Evolutionary conservation across 495 filamentous ascomycete genomes (phyloP), one percentile per base, ranked within the genome.

Genomic region (Podospora appendiculata): DNA sequence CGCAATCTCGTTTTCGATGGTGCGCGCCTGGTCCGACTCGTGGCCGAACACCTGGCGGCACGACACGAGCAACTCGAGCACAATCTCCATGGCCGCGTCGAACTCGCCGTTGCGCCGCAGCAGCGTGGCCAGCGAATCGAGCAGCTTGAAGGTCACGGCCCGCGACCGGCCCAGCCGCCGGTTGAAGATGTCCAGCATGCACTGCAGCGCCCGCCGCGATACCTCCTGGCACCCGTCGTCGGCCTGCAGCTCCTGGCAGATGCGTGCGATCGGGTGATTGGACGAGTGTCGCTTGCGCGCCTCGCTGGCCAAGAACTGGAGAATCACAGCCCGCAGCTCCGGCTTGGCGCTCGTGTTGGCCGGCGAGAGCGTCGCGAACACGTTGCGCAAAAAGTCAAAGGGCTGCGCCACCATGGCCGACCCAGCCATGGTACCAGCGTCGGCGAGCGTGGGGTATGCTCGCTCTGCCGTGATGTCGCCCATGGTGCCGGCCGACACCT

Each of bases 151-250:
- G 8, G 64, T 62, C 36, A 64, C 60, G 4, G 60, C 59, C 11
- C 57, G 58, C n/a, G 59, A 64, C 41, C 60, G 54, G 32, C 58
- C 57, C 18, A 65, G 52, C 3, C 59, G 58, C 34, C 38, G 57
- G 58, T 55, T 60, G 54, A 66, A 66, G 38, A 64, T 55, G 48
- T 66, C 61, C n/a, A 65, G 59, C 64, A 66, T 66, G 42, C 61
- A 64, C 33, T 66, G 64, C 19, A 66, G 52, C 19, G 56, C 56
- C 12, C 64, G 57, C 19, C 58, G 61, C 32, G 64, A 66, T 6
- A 66, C 50, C 40, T 66, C 64, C 45, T 66, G 64, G 42, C 62
- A 62, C 48, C 54, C 52, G 25, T 66, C 49, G 35, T 66, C 59
- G 7, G 52, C 41, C 14, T 53, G 59, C 17, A 66, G 47, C 36